These are phyloP conservation scores for Talaromyces trachyspermus DNA, from an alignment of 495 filamentous ascomycete genomes.

Conservation along the genomic window DNA sequence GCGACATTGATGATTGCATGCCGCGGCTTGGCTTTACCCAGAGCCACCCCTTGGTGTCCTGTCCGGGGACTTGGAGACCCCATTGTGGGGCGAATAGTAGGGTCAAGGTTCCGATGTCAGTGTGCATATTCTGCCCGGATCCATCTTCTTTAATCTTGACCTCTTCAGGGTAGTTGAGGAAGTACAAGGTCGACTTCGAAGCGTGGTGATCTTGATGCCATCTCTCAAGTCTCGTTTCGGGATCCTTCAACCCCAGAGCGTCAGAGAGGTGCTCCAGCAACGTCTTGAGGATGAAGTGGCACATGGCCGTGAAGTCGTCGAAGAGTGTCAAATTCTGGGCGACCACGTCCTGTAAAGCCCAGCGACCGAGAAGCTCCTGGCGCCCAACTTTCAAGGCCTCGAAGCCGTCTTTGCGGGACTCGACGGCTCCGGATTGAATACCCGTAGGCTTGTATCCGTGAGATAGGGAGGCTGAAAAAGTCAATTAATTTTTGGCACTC, in stretches of 20 bases:
- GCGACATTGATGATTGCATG: conserved; percentile 48
- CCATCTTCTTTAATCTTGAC: conserved; percentile 36
- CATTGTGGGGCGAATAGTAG: conserved; percentile 47
- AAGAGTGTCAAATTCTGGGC: not conserved
- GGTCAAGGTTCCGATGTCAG: conserved; percentile 49
- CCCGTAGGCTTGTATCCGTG: too few relatives aligned
- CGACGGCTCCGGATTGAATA: not conserved
- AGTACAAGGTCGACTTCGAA: conserved; percentile 39
- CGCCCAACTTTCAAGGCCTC: too few relatives aligned
- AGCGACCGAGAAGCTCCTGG: not conserved
- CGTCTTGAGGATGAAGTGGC: conserved; percentile 32
- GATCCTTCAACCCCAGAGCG: conserved; percentile 32
- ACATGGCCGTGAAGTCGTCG: not conserved
- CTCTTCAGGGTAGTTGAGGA: conserved; percentile 26
- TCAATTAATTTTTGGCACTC: too few relatives aligned
- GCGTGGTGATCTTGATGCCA: conserved; percentile 41
- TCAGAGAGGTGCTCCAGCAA: conserved; percentile 44
- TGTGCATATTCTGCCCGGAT: conserved; percentile 41
- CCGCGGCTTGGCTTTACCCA: conserved; percentile 42
- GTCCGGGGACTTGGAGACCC: conserved; percentile 46
- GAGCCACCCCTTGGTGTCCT: conserved; percentile 38
- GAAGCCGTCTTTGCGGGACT: not conserved
- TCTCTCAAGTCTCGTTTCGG: conserved; percentile 43
- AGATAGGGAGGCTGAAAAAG: too few relatives aligned
- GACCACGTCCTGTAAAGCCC: conserved; percentile 1